Evolutionary conservation across 2,329 filamentous ascomycete genomes (phyloP).

Genomic region (Clonostachys rosea): DNA sequence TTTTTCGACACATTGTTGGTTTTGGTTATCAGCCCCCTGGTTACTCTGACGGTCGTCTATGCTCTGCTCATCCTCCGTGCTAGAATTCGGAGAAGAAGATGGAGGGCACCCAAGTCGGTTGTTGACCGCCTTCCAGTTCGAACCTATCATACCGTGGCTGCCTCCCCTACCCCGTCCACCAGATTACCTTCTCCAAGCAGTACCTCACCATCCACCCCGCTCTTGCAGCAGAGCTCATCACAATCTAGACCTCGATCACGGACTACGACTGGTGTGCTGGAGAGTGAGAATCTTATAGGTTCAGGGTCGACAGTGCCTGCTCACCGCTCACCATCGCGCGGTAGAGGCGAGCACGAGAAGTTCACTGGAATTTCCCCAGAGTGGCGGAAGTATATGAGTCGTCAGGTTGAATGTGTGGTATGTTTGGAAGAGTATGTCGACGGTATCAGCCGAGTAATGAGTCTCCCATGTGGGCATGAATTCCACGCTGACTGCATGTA

Average conservation of each 20-base stretch:
- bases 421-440: conserved; percentile 96
- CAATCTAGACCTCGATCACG: conserved; percentile 58
- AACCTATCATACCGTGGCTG: conserved; percentile 83
- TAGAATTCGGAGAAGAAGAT: conserved; percentile 81
- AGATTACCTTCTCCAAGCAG: conserved; percentile 58
- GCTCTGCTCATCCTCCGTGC: conserved; percentile 82
- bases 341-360: conserved; percentile 42
- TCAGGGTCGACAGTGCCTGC: conserved; percentile 34
- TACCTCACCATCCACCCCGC: conserved; percentile 72
- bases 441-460: conserved; percentile 93
- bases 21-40: conserved; percentile 87
- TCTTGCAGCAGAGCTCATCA: conserved; percentile 58
- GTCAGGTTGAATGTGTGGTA: conserved; percentile 85
- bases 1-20: conserved; percentile 97
- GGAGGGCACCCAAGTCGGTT: conserved; percentile 96
- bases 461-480: conserved; percentile 92
- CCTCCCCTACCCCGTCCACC: conserved; percentile 49
- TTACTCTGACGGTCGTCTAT: conserved; percentile 91
- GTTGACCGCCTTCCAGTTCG: conserved; percentile 92
- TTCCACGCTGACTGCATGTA: conserved; percentile 99
- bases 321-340: conserved; percentile 23
- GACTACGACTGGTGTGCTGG: conserved; percentile 57
- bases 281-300: conserved; percentile 39
- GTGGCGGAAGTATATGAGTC: conserved; percentile 64
- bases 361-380: conserved; percentile 35